These are phyloP conservation scores for Graphium sp. DNA, from an alignment of 2,329 filamentous ascomycete species.

Conservation along the genomic window DNA sequence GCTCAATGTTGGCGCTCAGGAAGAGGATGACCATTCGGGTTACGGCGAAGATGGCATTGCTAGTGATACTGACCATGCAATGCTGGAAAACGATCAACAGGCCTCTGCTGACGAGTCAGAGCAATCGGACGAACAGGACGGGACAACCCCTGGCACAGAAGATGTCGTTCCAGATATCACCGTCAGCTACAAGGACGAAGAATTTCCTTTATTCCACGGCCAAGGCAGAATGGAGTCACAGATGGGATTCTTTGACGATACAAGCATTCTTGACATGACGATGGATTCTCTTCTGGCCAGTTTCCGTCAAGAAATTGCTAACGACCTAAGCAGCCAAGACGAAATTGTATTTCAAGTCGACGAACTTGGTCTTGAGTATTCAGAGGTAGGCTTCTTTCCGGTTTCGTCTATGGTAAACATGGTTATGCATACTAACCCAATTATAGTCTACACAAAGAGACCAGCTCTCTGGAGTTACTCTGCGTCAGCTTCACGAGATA, in stretches of 20 bases:
- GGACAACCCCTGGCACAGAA: conserved; percentile 2
- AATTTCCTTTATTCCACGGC: conserved; percentile 21
- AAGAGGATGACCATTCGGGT: conserved; percentile 8
- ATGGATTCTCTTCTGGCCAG: conserved; percentile 25
- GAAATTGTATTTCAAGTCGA: conserved; percentile 34
- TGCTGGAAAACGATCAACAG: conserved; percentile 5
- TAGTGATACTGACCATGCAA: conserved; percentile 5
- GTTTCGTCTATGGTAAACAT: neutral
- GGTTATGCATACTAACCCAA: conserved; percentile 10
- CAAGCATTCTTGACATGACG: conserved; percentile 21
- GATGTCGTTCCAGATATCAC: conserved; percentile 15
- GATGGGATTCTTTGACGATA: conserved; percentile 27
- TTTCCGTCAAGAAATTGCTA: conserved; percentile 25
- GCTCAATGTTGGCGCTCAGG: conserved; percentile 1
- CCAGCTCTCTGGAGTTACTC: conserved; percentile 16
- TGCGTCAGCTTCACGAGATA: conserved; percentile 23
- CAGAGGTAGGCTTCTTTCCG: conserved; percentile 20
- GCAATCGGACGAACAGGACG: conserved; percentile 7
- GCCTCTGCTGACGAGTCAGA: conserved; percentile 6
- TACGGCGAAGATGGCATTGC: conserved; percentile 8
- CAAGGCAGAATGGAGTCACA: conserved; percentile 8
- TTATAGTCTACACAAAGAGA: conserved; percentile 17
- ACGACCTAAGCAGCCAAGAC: conserved; percentile 25
- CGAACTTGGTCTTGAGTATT: conserved; percentile 33
- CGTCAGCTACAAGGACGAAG: conserved; percentile 24